Evolutionary conservation across 2,329 filamentous ascomycete species (phyloP), one percentile per base, ranked within the genome.

Genomic region (Volutella citrinella): DNA sequence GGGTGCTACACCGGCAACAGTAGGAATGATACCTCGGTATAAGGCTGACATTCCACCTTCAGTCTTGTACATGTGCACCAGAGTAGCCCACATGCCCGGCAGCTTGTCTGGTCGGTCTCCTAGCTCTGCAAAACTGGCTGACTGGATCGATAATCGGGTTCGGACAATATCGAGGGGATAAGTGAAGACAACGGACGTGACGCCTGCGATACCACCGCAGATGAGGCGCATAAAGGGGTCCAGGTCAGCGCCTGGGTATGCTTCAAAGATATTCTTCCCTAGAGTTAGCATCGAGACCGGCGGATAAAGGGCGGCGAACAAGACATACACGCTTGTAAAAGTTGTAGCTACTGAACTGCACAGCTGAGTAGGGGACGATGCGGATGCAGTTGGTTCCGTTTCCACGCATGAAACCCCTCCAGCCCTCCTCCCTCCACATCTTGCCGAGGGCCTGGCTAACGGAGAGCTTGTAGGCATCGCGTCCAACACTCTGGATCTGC

Each of bases 321-420:
- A 9, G 15, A 22, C 82, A 60, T 68, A 94, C 90, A 68, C 81
- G 78, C 65, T 95, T 96, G 68, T 98, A 98, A 49, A 97, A 80
- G 60, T 95, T 97, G 70, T 97, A 98, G 58, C 89, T 94, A 50
- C 91, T 91, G 63, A 98, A 98, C 58, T 98, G 93, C 24, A 97
- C 93, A 10, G 93, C 93, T 30, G 91, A 97, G 63, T 98, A 98
- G 5, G 93, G 93, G 32, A 98, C 88, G 49, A 98, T 98, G 43
- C 93, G 87, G 54, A 98, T 87, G 72, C 93, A 98, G 64, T 98
- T 98, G 42, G 90, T 96, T 45, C 93, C 93, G 60, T 98, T 98
- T 32, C 93, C 93, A 48, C 89, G 81, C 90, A 98, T 95, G 64
- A 97, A 95, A 0, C 93, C 93, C 61, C 81, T 82, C 88, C 90